These are phyloP conservation scores for maize (Zea mays) DNA, from an alignment of 176 grass and related monocot genomes.

Conservation along the genomic window DNA sequence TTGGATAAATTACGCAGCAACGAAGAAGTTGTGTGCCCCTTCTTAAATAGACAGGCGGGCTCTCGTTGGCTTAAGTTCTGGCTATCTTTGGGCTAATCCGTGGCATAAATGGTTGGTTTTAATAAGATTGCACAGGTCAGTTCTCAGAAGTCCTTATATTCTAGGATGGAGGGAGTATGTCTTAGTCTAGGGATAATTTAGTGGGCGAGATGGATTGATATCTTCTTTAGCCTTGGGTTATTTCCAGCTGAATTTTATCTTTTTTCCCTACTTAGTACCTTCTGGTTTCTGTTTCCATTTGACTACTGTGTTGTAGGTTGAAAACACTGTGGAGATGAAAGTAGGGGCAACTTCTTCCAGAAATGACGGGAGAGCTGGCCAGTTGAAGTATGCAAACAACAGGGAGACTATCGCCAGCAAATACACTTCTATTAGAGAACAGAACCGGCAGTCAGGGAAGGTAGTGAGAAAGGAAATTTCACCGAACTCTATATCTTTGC, in stretches of 20 bases:
- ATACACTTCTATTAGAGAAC: constrained; percentile 78
- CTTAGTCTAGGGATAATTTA: background rate
- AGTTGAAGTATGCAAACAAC: constrained; percentile 59
- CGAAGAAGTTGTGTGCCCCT: no score
- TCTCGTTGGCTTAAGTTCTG: no score
- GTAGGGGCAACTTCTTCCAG: constrained; percentile 43
- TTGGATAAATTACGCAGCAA: no score
- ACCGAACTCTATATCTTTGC: constrained; percentile 68
- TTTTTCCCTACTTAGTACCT: constrained; percentile 6
- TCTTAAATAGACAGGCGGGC: no score
- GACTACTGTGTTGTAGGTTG: constrained; percentile 45
- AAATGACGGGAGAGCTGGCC: constrained; percentile 45
- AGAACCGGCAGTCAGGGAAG: constrained; percentile 49
- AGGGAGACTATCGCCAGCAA: constrained; percentile 71
- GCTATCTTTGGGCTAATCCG: no score
- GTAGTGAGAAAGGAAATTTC: constrained; percentile 56
- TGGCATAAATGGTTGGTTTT: no score
- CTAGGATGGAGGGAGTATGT: background rate
- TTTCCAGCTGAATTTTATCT: constrained; percentile 17
- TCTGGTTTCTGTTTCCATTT: constrained; percentile 17
- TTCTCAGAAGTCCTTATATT: no score
- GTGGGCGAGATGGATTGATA: background rate
- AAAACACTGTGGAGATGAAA: constrained; percentile 64
- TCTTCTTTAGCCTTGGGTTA: background rate
- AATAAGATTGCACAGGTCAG: no score